phyloP scores from a whole-genome alignment of 179 eudicot genomes.

The Beta macrorhiza region DNA sequence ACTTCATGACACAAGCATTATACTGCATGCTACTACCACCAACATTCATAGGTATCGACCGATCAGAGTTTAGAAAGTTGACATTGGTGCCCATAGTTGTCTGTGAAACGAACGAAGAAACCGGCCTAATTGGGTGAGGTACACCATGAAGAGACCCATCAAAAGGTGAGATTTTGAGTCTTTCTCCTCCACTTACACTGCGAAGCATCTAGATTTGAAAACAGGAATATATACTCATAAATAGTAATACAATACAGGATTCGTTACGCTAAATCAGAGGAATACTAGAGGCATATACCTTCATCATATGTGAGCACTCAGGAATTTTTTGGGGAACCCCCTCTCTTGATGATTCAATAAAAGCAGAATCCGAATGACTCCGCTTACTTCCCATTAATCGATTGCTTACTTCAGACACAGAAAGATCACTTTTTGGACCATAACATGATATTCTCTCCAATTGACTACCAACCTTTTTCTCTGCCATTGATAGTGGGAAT shows the following conservation, averaged over 20 bases:
- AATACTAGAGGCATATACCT: conserved; percentile 38
- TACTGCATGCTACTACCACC: conserved; percentile 45
- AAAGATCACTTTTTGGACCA: conserved; percentile 50
- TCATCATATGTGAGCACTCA: conserved; percentile 50
- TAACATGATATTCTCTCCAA: conserved; percentile 57
- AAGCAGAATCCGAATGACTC: conserved; percentile 55
- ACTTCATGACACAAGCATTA: conserved; percentile 41
- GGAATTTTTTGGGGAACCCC: conserved; percentile 41
- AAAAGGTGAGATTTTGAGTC: conserved; percentile 40
- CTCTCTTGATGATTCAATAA: conserved; percentile 51
- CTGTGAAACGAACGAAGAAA: conserved; percentile 44
- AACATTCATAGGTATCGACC: conserved; percentile 39
- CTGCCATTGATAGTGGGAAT: conserved; percentile 43
- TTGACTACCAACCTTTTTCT: conserved; percentile 45
- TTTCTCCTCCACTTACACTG: conserved; percentile 53
- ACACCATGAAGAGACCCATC: conserved; percentile 43
- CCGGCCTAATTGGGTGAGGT: conserved; percentile 46
- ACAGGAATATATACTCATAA: neutral
- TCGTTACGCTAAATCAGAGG: neutral
- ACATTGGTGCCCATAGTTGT: conserved; percentile 25
- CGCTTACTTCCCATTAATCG: conserved; percentile 50
- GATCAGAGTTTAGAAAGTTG: conserved; percentile 47
- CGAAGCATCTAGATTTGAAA: conserved; percentile 47
- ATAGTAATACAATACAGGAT: neutral
- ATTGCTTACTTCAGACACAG: conserved; percentile 48